A percentile compares a stretch with the other conserved stretches of the same genome.
Conservation (phyloP, 768 basidiomycete species). For the Dentipellis fragilis region DNA sequence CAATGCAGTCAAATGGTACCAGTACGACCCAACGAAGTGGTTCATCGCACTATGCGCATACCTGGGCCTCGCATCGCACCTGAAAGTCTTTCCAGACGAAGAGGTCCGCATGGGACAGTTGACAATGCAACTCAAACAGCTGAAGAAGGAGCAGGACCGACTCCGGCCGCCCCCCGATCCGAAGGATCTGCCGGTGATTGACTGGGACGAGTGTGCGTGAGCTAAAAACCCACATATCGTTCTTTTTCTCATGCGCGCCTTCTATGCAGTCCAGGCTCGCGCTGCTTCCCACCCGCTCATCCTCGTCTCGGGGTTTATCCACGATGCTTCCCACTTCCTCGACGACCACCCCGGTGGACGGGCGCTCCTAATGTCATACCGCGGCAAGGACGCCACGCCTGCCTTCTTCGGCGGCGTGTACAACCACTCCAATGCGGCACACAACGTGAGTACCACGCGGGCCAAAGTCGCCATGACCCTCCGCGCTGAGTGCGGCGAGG, state of each 20-base stretch:
- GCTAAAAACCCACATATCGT: too few relatives aligned
- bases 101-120: slow-evolving; percentile 77
- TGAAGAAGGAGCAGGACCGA: slow-evolving; percentile 53
- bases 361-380: slow-evolving; percentile 40
- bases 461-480: neutral
- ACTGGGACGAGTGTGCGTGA: slow-evolving; percentile 71
- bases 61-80: slow-evolving; percentile 67
- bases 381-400: slow-evolving; percentile 78
- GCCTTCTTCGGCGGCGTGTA: slow-evolving; percentile 83
- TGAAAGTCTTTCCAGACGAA: slow-evolving; percentile 80
- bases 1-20: slow-evolving; percentile 53
- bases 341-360: slow-evolving; percentile 77
- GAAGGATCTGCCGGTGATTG: slow-evolving; percentile 59
- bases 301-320: slow-evolving; percentile 78
- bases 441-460: slow-evolving; percentile 38
- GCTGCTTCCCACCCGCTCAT: slow-evolving; percentile 56
- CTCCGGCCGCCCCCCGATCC: slow-evolving; percentile 52
- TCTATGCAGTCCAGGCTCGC: slow-evolving; percentile 49
- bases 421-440: slow-evolving; percentile 75
- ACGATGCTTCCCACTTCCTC: slow-evolving; percentile 67
- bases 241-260: neutral
- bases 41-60: slow-evolving; percentile 63
- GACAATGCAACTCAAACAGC: slow-evolving; percentile 73
- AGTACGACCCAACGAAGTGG: slow-evolving; percentile 64
- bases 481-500: neutral